Base-by-base conservation (phyloP, 2,329 filamentous ascomycete genomes). In the Paecilomyces formosus region DNA sequence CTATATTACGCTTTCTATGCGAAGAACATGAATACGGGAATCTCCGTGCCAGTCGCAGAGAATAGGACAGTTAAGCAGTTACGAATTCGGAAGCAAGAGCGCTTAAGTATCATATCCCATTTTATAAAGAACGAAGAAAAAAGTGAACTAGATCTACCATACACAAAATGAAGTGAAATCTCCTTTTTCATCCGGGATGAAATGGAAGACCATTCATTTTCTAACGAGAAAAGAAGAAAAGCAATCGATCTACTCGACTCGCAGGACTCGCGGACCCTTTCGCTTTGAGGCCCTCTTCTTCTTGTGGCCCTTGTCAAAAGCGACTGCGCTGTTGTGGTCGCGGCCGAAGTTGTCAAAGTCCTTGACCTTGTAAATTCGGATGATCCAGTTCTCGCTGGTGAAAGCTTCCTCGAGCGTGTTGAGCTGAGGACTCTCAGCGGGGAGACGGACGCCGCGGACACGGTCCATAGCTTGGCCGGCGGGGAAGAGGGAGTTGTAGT, bases 371-470 rank as follows among this genome's bases (percentile, higher is more conserved):
- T 97, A 99, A 71, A 99, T 97, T 64, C 94, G 85, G 73, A 99
- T 97, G 75, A 99, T 99, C 94, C 94, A 99, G 83, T 99, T 99
- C 82, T 99, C 94, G 70, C 91, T 96, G 57, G 95, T 99, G 75
- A 96, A 99, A 9, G 94, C 94, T 79, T 99, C 94, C 74, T 99
- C 94, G 53, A 99, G 78, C 3, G 88, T 94, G 76, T 88, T 91
- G 60, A 99, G 87, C 61, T 89, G 84, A 8, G 94, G 94, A 1
- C 90, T 88, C 65, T 92, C 83, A 12, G 90, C 85, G n/a, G 94
- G 95, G 55, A 97, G 79, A 61, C 84, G 85, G 39, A 85, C 83
- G 64, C 87, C 86, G 71, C 94, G 92, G 63, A 99, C 94, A 66
- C 94, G 88, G 74, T 99, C 94, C 66, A 86, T 81, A 35, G 90